Percentiles rank a stretch among this genome's conserved stretches.
Evolutionary conservation across 306 rosid genomes (phyloP).

Genomic region (Castanea mollissima): DNA sequence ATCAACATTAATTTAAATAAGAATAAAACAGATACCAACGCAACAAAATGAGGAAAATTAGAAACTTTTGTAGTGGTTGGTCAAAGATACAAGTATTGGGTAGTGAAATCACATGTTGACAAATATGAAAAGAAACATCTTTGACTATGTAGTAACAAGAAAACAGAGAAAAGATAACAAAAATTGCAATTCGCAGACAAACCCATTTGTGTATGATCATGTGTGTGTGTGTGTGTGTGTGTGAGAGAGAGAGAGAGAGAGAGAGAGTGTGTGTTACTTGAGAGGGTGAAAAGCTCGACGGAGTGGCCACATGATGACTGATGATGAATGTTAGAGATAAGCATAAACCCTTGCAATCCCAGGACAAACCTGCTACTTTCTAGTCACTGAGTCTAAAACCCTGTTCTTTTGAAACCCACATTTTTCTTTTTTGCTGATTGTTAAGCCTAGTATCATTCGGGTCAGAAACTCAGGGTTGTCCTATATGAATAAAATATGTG

Average conservation of each 20-base stretch:
- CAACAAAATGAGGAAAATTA: not conserved
- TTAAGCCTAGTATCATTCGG: no score
- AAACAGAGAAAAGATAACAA: not conserved
- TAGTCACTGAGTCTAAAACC: not conserved
- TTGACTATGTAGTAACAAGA: not conserved
- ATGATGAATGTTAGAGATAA: no score
- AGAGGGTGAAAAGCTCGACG: conserved; percentile 8
- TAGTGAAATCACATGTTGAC: not conserved
- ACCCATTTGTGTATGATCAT: no score
- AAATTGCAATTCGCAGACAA: not conserved
- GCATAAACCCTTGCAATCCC: not conserved
- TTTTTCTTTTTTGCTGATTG: no score
- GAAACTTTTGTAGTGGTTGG: not conserved
- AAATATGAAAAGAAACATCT: no score
- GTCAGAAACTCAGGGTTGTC: no score
- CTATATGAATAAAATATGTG: no score
- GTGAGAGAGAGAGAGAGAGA: no score
- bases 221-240: not conserved
- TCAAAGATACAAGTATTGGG: not conserved
- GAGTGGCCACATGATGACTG: not conserved
- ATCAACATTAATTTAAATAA: not conserved
- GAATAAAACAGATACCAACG: not conserved
- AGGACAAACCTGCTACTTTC: no score
- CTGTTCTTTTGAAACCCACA: not conserved
- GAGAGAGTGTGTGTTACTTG: not conserved